These are phyloP conservation scores for Aegilops sharonensis DNA, from an alignment of 176 grass and related monocot genomes.

Conservation along the genomic window DNA sequence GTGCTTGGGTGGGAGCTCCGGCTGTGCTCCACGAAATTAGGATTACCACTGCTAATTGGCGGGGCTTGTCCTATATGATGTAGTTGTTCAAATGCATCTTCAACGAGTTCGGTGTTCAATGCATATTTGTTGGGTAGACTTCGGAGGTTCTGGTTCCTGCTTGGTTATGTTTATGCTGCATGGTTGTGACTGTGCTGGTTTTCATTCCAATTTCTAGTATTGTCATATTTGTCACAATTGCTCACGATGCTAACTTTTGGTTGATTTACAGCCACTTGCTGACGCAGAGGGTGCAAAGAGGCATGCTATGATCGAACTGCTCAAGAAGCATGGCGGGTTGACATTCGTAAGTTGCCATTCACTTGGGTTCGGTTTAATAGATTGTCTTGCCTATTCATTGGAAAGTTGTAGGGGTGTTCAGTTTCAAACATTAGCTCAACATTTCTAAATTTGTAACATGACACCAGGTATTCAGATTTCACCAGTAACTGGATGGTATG, in stretches of 20 bases:
- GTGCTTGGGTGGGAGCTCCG: neutral
- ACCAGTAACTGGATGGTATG: conserved; percentile 42
- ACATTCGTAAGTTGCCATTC: conserved; percentile 63
- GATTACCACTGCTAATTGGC: neutral
- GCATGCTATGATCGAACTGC: conserved; percentile 65
- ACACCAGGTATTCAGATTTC: conserved; percentile 47
- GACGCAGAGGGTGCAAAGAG: conserved; percentile 95
- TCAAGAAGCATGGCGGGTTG: conserved; percentile 79
- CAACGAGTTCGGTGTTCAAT: neutral
- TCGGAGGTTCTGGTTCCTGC: neutral
- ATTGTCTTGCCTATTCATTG: conserved; percentile 5
- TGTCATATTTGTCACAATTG: neutral
- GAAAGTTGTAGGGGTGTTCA: conserved; percentile 14
- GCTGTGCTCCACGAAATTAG: neutral
- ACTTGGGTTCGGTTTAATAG: conserved; percentile 12
- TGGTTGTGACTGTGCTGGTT: neutral
- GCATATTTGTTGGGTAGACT: neutral
- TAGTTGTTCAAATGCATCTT: neutral
- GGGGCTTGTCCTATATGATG: neutral
- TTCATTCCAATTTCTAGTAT: neutral
- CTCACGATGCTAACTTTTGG: conserved; percentile 16
- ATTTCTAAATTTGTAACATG: conserved; percentile 50
- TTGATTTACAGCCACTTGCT: conserved; percentile 70
- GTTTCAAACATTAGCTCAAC: conserved; percentile 26
- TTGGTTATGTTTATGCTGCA: conserved; percentile 13